Percentiles rank a stretch among this genome's conserved stretches.
Evolutionary conservation across 1,139 yeast species (phyloP).

Genomic region (Diutina rugosa): DNA sequence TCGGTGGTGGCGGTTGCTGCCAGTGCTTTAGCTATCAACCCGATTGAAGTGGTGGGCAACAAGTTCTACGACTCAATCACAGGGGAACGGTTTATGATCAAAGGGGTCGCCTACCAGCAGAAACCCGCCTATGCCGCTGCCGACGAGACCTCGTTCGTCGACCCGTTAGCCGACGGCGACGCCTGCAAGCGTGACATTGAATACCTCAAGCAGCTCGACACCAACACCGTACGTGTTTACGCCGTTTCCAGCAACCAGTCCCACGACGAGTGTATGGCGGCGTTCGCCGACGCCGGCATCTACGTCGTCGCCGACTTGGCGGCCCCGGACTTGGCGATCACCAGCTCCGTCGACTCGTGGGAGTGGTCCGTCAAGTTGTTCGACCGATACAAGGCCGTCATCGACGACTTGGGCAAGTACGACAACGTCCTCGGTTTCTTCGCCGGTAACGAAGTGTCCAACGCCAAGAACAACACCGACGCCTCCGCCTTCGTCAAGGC

Average conservation of each 20-base stretch:
- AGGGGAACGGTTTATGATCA: conserved; percentile 72
- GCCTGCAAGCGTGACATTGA: conserved; percentile 27
- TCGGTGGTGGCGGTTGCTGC: background rate
- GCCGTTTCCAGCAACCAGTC: conserved; percentile 66
- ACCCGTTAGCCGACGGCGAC: conserved; percentile 63
- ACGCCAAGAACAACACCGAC: conserved; percentile 42
- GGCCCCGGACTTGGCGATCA: conserved; percentile 63
- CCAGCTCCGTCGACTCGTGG: conserved; percentile 51
- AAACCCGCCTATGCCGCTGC: conserved; percentile 39
- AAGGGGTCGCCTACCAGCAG: conserved; percentile 71
- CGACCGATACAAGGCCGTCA: conserved; percentile 64
- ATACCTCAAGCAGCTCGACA: conserved; percentile 37
- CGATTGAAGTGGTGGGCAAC: conserved; percentile 53
- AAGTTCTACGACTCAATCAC: conserved; percentile 68
- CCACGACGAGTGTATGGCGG: conserved; percentile 82
- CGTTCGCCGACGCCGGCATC: conserved; percentile 72
- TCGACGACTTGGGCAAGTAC: conserved; percentile 73
- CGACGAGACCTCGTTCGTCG: conserved; percentile 37
- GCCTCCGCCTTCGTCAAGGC: conserved; percentile 87
- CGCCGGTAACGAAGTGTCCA: conserved; percentile 84
- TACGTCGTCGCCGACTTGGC: conserved; percentile 81
- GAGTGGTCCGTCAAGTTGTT: conserved; percentile 56
- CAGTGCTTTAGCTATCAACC: background rate
- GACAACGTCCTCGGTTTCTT: conserved; percentile 81
- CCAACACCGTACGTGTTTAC: conserved; percentile 58